Base-by-base conservation (phyloP, 75 land plant species). In the Selaginella tamariscina region DNA sequence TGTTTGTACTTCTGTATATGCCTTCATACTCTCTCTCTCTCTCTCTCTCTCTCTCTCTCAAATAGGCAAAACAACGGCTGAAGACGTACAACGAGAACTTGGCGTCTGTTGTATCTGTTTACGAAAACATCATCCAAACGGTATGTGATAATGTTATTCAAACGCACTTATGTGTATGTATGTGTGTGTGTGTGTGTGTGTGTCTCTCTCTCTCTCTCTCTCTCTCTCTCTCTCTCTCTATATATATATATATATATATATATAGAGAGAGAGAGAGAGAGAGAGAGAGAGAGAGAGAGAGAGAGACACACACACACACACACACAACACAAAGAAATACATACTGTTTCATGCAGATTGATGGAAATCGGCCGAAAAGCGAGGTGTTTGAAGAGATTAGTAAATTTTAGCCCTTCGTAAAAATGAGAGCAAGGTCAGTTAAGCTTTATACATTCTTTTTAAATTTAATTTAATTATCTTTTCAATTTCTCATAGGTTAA, bases 321-420 rank as follows among this genome's bases (percentile, higher is more conserved):
- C n/a, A n/a, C n/a, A n/a, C n/a, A n/a, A n/a, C n/a, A n/a, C n/a
- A n/a, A n/a, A n/a, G n/a, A n/a, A n/a, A n/a, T n/a, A n/a, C n/a
- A n/a, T n/a, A n/a, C n/a, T n/a, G n/a, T n/a, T n/a, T n/a, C 28
- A 0, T 64, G 28, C 80, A 91, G 97, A 63, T 91, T 71, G 82
- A 91, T 84, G 97, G 97, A 68, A 88, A 84, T 72, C 97, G 82
- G 24, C 71, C 84, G 27, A 91, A 83, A 74, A 83, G 80, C 29
- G 31, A 68, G 30, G 85, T 91, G 20, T 91, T 91, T 74, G 66
- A 65, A 64, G 93, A 85, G 11, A 88, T 91, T 69, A 72, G 71
- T 24, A 72, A 73, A 5, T 67, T 85, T 65, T 73, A 30, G n/a
- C 62, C 30, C 32, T 24, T 39, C 49, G 49, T 39, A 39, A 5